Evolutionary conservation across 306 rosid species (phyloP).

Genomic region (Betula pendula): DNA sequence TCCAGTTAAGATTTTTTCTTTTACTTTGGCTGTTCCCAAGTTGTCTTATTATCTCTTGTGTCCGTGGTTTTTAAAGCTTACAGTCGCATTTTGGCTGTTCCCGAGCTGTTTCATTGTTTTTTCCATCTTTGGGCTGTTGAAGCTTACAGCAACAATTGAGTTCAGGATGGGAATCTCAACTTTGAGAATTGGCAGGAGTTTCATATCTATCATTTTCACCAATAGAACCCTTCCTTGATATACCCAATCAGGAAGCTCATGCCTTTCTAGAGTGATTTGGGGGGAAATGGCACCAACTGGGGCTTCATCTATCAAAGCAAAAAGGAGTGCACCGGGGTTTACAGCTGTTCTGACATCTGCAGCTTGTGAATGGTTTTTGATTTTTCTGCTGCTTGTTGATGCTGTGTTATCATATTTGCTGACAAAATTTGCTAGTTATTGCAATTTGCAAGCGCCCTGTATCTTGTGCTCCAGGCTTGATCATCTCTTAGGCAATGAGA

Average conservation of each 20-base stretch:
- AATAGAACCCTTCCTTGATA: conserved; percentile 15
- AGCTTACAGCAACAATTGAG: conserved; percentile 3
- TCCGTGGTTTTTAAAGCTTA: conserved; percentile 21
- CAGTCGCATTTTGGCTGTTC: conserved; percentile 6
- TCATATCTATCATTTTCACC: conserved; percentile 24
- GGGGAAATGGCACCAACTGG: conserved; percentile 54
- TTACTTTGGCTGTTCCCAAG: conserved; percentile 17
- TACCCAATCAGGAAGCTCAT: conserved; percentile 21
- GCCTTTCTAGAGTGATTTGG: conserved; percentile 33
- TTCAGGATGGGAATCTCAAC: conserved; percentile 36
- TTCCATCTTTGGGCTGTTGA: neutral
- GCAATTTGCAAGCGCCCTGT: conserved; percentile 75
- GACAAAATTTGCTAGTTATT: conserved; percentile 63
- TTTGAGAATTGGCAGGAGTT: conserved; percentile 36
- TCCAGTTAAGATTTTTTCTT: conserved; percentile 16
- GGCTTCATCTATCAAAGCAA: conserved; percentile 45
- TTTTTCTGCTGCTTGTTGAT: conserved; percentile 65
- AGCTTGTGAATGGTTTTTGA: conserved; percentile 90
- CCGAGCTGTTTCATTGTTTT: conserved; percentile 17
- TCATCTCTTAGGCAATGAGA: conserved; percentile 42
- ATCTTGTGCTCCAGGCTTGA: conserved; percentile 85
- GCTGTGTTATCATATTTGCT: conserved; percentile 59
- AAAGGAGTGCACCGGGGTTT: conserved; percentile 43
- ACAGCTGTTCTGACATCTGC: conserved; percentile 51
- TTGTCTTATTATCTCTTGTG: conserved; percentile 21